Evolutionary conservation across 495 filamentous ascomycete genomes (phyloP).

Genomic region (Penicillium parvum): DNA sequence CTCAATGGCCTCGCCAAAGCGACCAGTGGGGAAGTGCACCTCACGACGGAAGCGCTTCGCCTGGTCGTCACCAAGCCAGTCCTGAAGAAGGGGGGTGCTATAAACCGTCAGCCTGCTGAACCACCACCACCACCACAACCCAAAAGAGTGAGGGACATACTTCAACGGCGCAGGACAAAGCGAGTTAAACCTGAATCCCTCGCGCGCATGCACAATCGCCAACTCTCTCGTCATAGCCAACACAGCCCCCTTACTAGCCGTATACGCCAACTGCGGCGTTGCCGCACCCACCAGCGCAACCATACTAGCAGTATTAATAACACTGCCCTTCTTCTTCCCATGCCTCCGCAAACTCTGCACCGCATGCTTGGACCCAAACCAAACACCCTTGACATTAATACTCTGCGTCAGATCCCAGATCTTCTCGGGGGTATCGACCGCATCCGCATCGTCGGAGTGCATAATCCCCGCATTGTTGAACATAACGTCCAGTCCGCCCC

Average conservation of each 20-base stretch:
- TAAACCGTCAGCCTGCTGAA: neutral
- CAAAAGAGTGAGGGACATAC: conserved; percentile 28
- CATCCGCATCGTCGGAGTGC: conserved; percentile 84
- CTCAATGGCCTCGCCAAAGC: conserved; percentile 93
- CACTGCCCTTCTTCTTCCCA: conserved; percentile 63
- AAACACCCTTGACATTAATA: conserved; percentile 98
- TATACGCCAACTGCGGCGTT: conserved; percentile 93
- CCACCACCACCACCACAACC: too few species aligned
- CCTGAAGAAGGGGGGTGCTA: conserved; percentile 70
- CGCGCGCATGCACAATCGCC: conserved; percentile 77
- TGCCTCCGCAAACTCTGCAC: conserved; percentile 72
- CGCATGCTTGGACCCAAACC: conserved; percentile 93
- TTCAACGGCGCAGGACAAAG: conserved; percentile 95
- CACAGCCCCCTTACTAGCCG: conserved; percentile 89
- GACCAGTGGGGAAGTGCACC: conserved; percentile 83
- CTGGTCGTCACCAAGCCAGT: conserved; percentile 84
- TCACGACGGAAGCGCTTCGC: conserved; percentile 76
- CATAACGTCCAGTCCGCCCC: conserved; percentile 89
- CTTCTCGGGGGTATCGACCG: conserved; percentile 74
- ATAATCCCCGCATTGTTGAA: conserved; percentile 99
- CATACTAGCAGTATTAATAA: conserved; percentile 94
- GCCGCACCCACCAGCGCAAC: conserved; percentile 89
- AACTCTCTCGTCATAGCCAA: conserved; percentile 77
- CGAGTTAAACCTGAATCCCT: conserved; percentile 83
- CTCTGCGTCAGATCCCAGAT: conserved; percentile 94